These are phyloP conservation scores for Tolypocladium sp. DNA, from an alignment of 2,329 filamentous ascomycete genomes.

Conservation along the genomic window DNA sequence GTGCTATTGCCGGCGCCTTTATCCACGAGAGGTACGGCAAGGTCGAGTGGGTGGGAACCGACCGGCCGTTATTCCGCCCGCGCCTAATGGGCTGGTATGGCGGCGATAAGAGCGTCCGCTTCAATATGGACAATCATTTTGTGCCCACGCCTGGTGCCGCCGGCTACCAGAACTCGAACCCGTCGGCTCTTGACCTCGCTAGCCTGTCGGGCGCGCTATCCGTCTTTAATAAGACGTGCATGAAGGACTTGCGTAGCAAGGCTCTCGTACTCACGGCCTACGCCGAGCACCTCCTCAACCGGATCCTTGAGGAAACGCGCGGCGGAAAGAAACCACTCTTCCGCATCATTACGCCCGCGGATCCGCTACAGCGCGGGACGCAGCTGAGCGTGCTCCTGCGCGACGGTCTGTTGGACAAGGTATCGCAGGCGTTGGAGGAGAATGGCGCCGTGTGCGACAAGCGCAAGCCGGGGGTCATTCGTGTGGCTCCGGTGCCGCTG, in stretches of 20 bases:
- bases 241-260: constrained; percentile 59
- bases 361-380: constrained; percentile 62
- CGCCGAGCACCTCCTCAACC: constrained; percentile 56
- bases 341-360: constrained; percentile 60
- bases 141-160: constrained; percentile 67
- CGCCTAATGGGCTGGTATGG: constrained; percentile 84
- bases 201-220: constrained; percentile 64
- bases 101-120: constrained; percentile 64
- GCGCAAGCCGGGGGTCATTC: constrained; percentile 74
- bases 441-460: constrained; percentile 72
- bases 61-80: constrained; percentile 40
- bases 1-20: constrained; percentile 70
- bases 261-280: constrained; percentile 68
- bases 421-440: constrained; percentile 54
- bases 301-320: constrained; percentile 24
- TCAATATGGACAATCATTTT: constrained; percentile 78
- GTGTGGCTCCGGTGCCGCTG: constrained; percentile 73
- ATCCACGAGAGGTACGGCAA: constrained; percentile 66
- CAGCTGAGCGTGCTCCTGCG: constrained; percentile 68
- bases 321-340: constrained; percentile 33
- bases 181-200: constrained; percentile 66
- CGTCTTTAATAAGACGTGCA: constrained; percentile 63
- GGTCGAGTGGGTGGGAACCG: constrained; percentile 33
- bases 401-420: constrained; percentile 57
- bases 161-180: constrained; percentile 81